Evolutionary conservation across 352 stramenopile genomes (phyloP).

Genomic region (Phytophthora boehmeriae): DNA sequence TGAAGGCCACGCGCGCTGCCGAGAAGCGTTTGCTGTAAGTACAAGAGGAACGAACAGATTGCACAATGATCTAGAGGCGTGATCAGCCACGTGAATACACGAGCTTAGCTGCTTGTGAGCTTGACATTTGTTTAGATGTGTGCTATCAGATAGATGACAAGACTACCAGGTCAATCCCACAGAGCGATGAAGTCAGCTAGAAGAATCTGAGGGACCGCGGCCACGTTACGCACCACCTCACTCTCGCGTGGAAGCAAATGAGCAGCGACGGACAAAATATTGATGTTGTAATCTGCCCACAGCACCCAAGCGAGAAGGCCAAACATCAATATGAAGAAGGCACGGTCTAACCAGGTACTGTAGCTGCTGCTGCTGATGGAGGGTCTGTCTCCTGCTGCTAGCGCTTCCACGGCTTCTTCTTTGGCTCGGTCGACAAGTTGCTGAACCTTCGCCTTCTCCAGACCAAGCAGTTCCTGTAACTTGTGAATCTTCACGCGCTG

Average conservation of each 20-base stretch:
- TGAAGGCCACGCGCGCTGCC: constrained; percentile 80
- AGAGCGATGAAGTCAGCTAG: constrained; percentile 11
- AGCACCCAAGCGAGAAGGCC: constrained; percentile 50
- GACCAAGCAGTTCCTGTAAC: constrained; percentile 58
- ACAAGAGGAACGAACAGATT: constrained; percentile 8
- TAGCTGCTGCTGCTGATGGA: constrained; percentile 30
- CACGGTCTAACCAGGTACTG: constrained; percentile 45
- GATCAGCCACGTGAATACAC: constrained; percentile 33
- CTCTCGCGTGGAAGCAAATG: constrained; percentile 59
- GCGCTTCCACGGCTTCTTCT: constrained; percentile 30
- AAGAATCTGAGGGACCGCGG: constrained; percentile 12
- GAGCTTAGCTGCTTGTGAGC: constrained; percentile 23
- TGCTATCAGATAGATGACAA: constrained; percentile 1
- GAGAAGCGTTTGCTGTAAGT: constrained; percentile 80
- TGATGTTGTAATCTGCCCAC: constrained; percentile 61
- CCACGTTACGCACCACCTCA: constrained; percentile 41
- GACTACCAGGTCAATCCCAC: constrained; percentile 16
- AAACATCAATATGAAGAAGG: constrained; percentile 47
- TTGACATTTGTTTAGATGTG: constrained; percentile 13
- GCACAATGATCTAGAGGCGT: constrained; percentile 1
- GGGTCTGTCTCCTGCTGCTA: background rate
- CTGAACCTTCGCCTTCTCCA: constrained; percentile 52
- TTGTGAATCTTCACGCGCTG: constrained; percentile 54
- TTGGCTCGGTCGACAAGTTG: constrained; percentile 48
- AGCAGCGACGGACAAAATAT: constrained; percentile 43